Conservation (phyloP, 768 basidiomycete species). For the Boletales sp. region DNA sequence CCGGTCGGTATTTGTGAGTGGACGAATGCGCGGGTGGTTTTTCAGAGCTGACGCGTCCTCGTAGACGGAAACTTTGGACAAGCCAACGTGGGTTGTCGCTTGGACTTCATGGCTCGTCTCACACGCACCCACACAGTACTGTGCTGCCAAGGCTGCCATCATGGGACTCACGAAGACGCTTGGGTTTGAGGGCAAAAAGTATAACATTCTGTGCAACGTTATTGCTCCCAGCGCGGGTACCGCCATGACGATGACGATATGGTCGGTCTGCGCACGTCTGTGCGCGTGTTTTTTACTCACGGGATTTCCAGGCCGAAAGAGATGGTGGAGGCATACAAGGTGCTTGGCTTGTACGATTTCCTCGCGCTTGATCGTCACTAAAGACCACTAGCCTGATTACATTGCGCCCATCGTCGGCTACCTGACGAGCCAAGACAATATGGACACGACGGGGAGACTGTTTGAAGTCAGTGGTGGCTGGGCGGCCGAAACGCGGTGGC, state of each 20-base stretch:
- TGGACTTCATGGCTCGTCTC: not conserved
- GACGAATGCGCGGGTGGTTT: not conserved
- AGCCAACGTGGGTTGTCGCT: constrained; percentile 57
- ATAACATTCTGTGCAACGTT: constrained; percentile 85
- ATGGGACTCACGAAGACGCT: constrained; percentile 87
- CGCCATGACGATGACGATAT: constrained; percentile 86
- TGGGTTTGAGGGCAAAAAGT: constrained; percentile 87
- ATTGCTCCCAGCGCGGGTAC: constrained; percentile 89
- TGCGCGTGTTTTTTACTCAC: not conserved
- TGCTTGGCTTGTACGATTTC: constrained; percentile 19
- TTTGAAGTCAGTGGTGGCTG: constrained; percentile 92
- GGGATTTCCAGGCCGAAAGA: constrained; percentile 58
- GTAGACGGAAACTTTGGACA: constrained; percentile 96
- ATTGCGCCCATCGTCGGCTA: constrained; percentile 93
- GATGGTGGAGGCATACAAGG: constrained; percentile 89
- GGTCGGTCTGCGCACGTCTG: constrained; percentile 29
- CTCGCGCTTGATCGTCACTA: not conserved
- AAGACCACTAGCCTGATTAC: constrained; percentile 65
- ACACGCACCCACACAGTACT: constrained; percentile 50
- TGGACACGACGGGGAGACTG: constrained; percentile 64
- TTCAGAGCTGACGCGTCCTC: not conserved
- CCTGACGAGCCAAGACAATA: constrained; percentile 78
- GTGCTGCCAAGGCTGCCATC: constrained; percentile 90
- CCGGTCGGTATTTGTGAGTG: constrained; percentile 87
- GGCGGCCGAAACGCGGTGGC: constrained; percentile 92